These are phyloP conservation scores for Neoboletus subvelutipes DNA, from an alignment of 768 basidiomycete genomes.

Conservation along the genomic window DNA sequence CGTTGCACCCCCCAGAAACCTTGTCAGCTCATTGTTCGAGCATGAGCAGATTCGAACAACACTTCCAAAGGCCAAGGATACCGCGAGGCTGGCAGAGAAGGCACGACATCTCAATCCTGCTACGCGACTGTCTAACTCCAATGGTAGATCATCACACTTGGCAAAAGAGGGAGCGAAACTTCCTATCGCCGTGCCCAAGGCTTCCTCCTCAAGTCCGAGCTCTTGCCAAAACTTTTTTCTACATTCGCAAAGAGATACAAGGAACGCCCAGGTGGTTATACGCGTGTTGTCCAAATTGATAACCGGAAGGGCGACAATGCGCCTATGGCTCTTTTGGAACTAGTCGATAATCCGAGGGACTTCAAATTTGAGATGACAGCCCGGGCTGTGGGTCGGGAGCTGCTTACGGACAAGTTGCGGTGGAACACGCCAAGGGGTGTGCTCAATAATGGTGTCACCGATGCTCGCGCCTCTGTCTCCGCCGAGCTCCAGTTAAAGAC, in stretches of 20 bases:
- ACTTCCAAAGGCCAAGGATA: slow-evolving; percentile 89
- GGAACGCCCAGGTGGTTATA: slow-evolving; percentile 87
- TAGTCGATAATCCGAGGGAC: slow-evolving; percentile 94
- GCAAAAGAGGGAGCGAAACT: slow-evolving; percentile 76
- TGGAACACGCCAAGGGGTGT: slow-evolving; percentile 43
- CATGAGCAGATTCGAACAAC: slow-evolving; percentile 97
- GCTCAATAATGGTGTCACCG: slow-evolving; percentile 50
- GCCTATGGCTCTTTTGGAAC: slow-evolving; percentile 84
- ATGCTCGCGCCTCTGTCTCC: slow-evolving; percentile 46
- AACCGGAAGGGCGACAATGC: slow-evolving; percentile 90
- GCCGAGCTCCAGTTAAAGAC: slow-evolving; percentile 44
- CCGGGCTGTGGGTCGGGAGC: slow-evolving; percentile 82
- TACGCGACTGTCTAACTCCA: slow-evolving; percentile 6
- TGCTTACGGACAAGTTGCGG: slow-evolving; percentile 57
- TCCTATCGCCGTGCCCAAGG: slow-evolving; percentile 71
- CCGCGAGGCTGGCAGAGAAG: slow-evolving; percentile 92
- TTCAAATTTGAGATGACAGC: slow-evolving; percentile 87
- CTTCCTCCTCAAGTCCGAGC: slow-evolving; percentile 71
- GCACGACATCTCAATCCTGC: slow-evolving; percentile 34
- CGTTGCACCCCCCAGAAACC: slow-evolving; percentile 55
- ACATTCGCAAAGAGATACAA: slow-evolving; percentile 80
- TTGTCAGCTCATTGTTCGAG: slow-evolving; percentile 91
- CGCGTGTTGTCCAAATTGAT: slow-evolving; percentile 90
- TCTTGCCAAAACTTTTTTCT: slow-evolving; percentile 82
- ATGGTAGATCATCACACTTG: slow-evolving; percentile 81